Evolutionary conservation across 371 early-diverging fungal species (phyloP).

Genomic region (Rhizopus sp.): DNA sequence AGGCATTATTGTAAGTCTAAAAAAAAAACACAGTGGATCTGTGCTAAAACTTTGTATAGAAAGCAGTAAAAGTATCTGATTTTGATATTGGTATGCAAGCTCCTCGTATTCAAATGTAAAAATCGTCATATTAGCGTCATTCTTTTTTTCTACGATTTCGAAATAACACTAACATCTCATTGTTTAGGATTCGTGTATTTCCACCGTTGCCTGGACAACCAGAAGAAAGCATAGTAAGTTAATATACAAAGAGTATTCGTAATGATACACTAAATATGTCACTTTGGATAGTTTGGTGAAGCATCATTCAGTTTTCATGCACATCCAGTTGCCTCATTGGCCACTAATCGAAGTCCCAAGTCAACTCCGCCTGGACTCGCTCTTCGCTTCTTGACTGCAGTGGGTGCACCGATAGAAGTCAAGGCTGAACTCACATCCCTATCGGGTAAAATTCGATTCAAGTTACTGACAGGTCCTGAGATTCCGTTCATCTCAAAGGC

Average conservation of each 20-base stretch:
- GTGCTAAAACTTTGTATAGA: slow-evolving; percentile 20
- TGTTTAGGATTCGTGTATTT: slow-evolving; percentile 39
- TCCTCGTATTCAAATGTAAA: slow-evolving; percentile 46
- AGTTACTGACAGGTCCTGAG: slow-evolving; percentile 42
- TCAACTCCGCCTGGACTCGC: slow-evolving; percentile 40
- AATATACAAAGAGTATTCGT: neutral
- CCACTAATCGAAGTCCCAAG: slow-evolving; percentile 22
- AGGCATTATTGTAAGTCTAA: slow-evolving; percentile 33
- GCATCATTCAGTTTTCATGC: slow-evolving; percentile 48
- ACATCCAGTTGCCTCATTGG: slow-evolving; percentile 39
- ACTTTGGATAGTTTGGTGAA: slow-evolving; percentile 40
- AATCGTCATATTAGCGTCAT: slow-evolving; percentile 9
- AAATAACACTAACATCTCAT: neutral
- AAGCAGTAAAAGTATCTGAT: slow-evolving; percentile 40
- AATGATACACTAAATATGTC: neutral
- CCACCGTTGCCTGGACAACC: slow-evolving; percentile 49
- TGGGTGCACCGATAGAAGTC: slow-evolving; percentile 32
- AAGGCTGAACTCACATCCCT: slow-evolving; percentile 46
- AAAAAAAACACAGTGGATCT: neutral
- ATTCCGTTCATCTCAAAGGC: slow-evolving; percentile 45
- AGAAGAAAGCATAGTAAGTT: slow-evolving; percentile 46
- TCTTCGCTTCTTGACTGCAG: slow-evolving; percentile 33
- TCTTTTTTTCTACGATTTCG: neutral
- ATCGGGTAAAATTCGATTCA: slow-evolving; percentile 43
- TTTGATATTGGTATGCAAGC: slow-evolving; percentile 52